phyloP scores from a whole-genome alignment of 78 protist genomes.

The Neovahlkampfia damariscottae region DNA sequence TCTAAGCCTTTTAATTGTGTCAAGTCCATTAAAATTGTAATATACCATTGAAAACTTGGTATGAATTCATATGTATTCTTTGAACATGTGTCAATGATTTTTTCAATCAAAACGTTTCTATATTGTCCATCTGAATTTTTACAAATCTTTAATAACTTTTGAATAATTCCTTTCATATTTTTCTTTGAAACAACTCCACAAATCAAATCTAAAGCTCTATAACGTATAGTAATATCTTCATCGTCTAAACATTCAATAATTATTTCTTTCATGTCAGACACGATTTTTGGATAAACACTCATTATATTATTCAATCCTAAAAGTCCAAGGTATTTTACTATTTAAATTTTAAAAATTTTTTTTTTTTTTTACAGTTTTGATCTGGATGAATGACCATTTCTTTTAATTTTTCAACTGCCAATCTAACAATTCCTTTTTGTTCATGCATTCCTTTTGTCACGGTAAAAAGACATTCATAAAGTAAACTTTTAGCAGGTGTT shows the following conservation, averaged over 20 bases:
- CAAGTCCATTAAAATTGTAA: conserved; percentile 40
- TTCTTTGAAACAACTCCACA: conserved; percentile 70
- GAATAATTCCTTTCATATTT: conserved; percentile 60
- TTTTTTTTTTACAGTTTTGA: too few species aligned
- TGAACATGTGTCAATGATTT: conserved; percentile 64
- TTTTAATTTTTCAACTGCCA: conserved; percentile 66
- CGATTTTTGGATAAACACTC: conserved; percentile 19
- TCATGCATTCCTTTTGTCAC: conserved; percentile 44
- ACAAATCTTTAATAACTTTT: conserved; percentile 41
- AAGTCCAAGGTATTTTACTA: conserved; percentile 89
- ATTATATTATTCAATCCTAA: conserved; percentile 62
- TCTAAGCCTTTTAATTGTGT: conserved; percentile 15
- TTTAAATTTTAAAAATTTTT: not conserved
- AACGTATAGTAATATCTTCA: conserved; percentile 77
- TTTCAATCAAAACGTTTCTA: conserved; percentile 37
- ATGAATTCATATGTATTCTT: conserved; percentile 41
- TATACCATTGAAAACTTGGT: conserved; percentile 88
- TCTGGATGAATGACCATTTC: conserved; percentile 78
- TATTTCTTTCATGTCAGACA: conserved; percentile 33
- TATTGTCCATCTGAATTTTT: conserved; percentile 41
- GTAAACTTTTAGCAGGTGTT: conserved; percentile 72
- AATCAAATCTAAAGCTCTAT: conserved; percentile 72
- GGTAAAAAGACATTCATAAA: conserved; percentile 80
- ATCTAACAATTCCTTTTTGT: conserved; percentile 41
- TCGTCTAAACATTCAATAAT: conserved; percentile 71